Percentiles rank a stretch among this genome's conserved stretches.
Conservation (phyloP, 169 alveolate genomes). For the Eimeria tenella region DNA sequence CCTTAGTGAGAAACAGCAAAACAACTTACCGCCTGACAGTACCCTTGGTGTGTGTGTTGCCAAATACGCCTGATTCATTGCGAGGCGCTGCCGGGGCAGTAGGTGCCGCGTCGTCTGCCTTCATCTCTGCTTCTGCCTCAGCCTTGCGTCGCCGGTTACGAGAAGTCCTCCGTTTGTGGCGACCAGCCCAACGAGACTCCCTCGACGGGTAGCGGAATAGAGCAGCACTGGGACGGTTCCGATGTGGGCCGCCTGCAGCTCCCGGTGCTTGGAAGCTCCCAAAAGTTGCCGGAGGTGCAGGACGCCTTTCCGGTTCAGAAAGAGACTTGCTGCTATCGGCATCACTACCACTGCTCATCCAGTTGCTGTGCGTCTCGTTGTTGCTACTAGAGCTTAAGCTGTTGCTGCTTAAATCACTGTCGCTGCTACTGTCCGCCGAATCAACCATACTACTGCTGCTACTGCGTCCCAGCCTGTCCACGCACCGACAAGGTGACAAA, state of each 20-base stretch:
- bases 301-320: conserved; percentile 27
- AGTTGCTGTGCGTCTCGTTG: conserved; percentile 33
- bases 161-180: conserved; percentile 38
- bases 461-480: background rate
- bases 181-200: conserved; percentile 54
- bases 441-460: conserved; percentile 58
- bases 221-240: conserved; percentile 56
- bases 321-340: conserved; percentile 55
- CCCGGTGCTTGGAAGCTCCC: conserved; percentile 70
- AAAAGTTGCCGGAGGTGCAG: conserved; percentile 21
- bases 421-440: conserved; percentile 44
- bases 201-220: conserved; percentile 61
- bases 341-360: conserved; percentile 59
- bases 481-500: conserved; percentile 22
- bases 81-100: conserved; percentile 32
- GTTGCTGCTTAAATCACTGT: conserved; percentile 52
- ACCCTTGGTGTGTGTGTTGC: conserved; percentile 69
- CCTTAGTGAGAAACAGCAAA: background rate
- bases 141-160: conserved; percentile 63
- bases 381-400: conserved; percentile 66
- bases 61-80: conserved; percentile 46
- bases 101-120: conserved; percentile 44
- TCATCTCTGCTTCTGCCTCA: conserved; percentile 33
- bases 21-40: conserved; percentile 51
- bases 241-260: conserved; percentile 62